Conservation (phyloP, 2,329 filamentous ascomycete species). For the Clarireedia paspali region DNA sequence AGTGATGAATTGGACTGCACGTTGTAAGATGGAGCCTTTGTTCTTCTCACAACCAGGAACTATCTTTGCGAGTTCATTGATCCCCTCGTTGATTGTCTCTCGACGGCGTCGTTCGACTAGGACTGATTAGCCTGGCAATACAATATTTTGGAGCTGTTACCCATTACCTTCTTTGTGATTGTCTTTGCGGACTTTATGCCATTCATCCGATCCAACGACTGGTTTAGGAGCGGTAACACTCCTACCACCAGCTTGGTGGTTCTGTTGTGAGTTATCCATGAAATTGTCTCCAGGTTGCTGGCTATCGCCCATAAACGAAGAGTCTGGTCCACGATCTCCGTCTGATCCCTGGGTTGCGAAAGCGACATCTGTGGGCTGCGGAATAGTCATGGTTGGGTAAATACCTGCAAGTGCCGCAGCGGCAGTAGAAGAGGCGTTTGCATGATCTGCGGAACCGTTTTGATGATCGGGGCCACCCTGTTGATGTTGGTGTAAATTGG, state of each 20-base stretch:
- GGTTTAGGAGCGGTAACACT: conserved; percentile 52
- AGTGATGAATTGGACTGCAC: conserved; percentile 88
- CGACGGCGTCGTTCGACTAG: conserved; percentile 90
- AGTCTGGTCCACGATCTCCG: conserved; percentile 29
- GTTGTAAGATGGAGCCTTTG: conserved; percentile 92
- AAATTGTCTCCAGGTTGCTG: conserved; percentile 26
- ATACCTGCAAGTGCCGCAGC: conserved; percentile 38
- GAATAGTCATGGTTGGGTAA: conserved; percentile 47
- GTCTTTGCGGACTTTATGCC: conserved; percentile 94
- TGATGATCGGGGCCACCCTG: conserved; percentile 38
- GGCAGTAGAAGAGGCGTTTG: conserved; percentile 45
- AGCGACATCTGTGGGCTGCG: conserved; percentile 45
- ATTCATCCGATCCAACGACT: conserved; percentile 90
- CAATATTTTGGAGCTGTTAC: not conserved
- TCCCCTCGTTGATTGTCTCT: conserved; percentile 98
- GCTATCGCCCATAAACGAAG: conserved; percentile 34
- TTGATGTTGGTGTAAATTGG: conserved; percentile 38
- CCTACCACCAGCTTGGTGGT: conserved; percentile 14
- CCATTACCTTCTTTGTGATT: conserved; percentile 94
- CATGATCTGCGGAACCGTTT: conserved; percentile 43
- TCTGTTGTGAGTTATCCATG: conserved; percentile 35
- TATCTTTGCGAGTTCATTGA: conserved; percentile 96
- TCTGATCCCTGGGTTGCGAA: conserved; percentile 39
- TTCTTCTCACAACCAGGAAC: conserved; percentile 98
- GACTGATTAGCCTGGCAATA: conserved; percentile 25